Percentiles rank a stretch among this genome's conserved stretches.
Evolutionary conservation across 2,329 filamentous ascomycete species (phyloP).

Genomic region (Penicillium frequentans): DNA sequence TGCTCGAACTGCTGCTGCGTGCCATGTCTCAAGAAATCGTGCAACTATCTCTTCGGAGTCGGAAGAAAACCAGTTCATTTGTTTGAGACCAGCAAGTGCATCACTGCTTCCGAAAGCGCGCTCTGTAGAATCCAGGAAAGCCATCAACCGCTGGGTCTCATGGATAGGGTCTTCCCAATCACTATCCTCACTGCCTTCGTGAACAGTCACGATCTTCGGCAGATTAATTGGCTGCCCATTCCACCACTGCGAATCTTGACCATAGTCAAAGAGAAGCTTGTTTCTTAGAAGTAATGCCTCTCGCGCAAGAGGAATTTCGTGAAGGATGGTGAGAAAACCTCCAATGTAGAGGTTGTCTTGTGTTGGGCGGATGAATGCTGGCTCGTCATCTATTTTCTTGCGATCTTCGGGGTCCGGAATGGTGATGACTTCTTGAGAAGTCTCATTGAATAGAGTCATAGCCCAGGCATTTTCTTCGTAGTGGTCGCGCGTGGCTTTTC

Average conservation of each 20-base stretch:
- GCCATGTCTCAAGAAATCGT: conserved; percentile 53
- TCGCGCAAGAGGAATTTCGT: conserved; percentile 59
- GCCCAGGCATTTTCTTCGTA: conserved; percentile 59
- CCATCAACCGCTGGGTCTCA: conserved; percentile 62
- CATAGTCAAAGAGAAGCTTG: conserved; percentile 51
- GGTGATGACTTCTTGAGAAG: conserved; percentile 54
- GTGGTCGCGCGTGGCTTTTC: conserved; percentile 54
- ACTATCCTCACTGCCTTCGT: conserved; percentile 33
- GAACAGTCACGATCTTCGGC: conserved; percentile 51
- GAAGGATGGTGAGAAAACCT: conserved; percentile 61
- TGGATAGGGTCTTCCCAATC: conserved; percentile 51
- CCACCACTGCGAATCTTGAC: conserved; percentile 62
- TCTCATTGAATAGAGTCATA: conserved; percentile 51
- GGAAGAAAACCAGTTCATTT: conserved; percentile 30
- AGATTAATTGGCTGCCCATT: conserved; percentile 54
- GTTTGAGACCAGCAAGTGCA: conserved; percentile 48
- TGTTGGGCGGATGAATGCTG: conserved; percentile 59
- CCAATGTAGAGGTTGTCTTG: conserved; percentile 56
- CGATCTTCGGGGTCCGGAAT: conserved; percentile 54
- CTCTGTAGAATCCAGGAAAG: conserved; percentile 58
- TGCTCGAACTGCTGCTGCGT: conserved; percentile 44
- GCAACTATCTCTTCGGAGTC: conserved; percentile 39
- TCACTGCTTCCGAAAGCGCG: conserved; percentile 60
- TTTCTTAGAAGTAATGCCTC: conserved; percentile 56
- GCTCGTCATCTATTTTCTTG: conserved; percentile 49